Conservation (phyloP, 2,329 filamentous ascomycete genomes). For the Nemania sp. region DNA sequence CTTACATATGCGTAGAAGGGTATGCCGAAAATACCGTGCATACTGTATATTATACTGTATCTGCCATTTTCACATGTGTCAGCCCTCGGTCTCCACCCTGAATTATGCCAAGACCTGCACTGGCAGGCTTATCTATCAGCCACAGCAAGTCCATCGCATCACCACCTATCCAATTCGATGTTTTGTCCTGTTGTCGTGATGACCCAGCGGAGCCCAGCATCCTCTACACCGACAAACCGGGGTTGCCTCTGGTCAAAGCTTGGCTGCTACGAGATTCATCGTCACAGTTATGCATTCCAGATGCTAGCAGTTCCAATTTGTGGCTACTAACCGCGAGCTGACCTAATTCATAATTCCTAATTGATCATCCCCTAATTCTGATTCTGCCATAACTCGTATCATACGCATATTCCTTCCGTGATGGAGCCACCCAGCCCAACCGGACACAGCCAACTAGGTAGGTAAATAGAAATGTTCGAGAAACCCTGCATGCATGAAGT, state of each 20-base stretch:
- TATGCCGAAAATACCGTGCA: background rate
- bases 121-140: constrained; percentile 9
- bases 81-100: background rate
- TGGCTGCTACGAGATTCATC: background rate
- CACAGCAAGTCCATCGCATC: constrained; percentile 12
- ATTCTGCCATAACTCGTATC: too few relatives aligned
- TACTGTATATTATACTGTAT: background rate
- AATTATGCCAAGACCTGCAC: constrained; percentile 4
- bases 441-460: background rate
- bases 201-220: too few relatives aligned
- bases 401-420: background rate
- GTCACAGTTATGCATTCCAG: background rate
- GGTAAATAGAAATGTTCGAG: too few relatives aligned
- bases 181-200: background rate
- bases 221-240: background rate
- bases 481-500: background rate
- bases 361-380: too few relatives aligned
- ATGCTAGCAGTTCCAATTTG: background rate
- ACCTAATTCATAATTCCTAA: background rate
- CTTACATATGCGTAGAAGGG: too few relatives aligned
- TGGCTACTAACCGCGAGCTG: background rate
- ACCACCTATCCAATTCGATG: background rate
- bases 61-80: background rate
- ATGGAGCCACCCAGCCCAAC: background rate
- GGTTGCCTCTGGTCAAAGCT: background rate